These are phyloP conservation scores for Eucalyptus tenuipes DNA, from an alignment of 345 rosid species.

Conservation along the genomic window DNA sequence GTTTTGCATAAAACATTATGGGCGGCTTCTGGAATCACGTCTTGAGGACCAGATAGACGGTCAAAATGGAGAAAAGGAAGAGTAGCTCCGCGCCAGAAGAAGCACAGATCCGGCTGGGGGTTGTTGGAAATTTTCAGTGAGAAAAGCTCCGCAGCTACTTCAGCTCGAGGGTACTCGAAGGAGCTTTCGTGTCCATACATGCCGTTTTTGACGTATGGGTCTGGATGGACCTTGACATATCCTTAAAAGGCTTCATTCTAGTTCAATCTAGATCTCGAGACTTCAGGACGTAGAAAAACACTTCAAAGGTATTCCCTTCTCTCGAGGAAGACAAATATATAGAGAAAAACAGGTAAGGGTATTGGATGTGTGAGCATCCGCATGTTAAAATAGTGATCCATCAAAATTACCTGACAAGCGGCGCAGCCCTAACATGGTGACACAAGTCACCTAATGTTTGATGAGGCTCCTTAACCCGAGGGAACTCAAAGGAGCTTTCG, in stretches of 20 bases:
- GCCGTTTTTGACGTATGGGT: background rate
- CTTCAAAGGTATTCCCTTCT: too few species aligned
- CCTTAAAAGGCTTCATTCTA: too few species aligned
- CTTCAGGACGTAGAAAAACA: too few species aligned
- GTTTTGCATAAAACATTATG: background rate
- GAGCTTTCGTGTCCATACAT: background rate
- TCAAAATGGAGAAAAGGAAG: background rate
- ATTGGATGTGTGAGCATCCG: fast-evolving
- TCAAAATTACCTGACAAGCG: too few species aligned
- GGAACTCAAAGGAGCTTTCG: background rate
- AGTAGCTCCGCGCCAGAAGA: background rate
- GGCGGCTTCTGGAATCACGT: background rate
- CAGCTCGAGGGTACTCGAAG: background rate
- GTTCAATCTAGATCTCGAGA: too few species aligned
- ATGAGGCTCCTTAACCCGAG: background rate
- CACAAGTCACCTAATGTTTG: too few species aligned
- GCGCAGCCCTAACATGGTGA: too few species aligned
- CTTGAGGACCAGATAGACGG: background rate
- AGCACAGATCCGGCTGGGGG: background rate
- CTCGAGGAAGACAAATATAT: too few species aligned
- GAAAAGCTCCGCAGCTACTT: background rate
- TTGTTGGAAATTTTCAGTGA: background rate
- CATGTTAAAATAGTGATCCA: too few species aligned
- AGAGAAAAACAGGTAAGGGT: too few species aligned
- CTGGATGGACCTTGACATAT: background rate